phyloP scores from a whole-genome alignment of 148 eudicot genomes.

The Camellia granthamiana region DNA sequence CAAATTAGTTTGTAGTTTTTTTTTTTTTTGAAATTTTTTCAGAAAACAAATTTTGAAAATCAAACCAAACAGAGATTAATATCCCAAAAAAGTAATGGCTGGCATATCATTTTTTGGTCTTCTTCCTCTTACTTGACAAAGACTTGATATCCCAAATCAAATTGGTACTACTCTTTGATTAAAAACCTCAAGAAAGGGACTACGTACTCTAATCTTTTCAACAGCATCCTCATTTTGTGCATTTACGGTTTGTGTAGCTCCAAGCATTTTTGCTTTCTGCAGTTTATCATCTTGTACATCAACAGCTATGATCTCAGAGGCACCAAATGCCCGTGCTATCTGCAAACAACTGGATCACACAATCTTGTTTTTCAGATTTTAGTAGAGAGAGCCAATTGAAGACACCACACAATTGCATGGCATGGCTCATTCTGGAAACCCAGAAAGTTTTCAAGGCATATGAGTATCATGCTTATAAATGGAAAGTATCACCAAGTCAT shows the following conservation, averaged over 20 bases:
- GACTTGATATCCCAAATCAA: neutral
- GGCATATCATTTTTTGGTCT: no score
- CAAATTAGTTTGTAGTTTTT: no score
- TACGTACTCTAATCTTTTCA: slow-evolving; percentile 63
- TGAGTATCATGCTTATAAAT: neutral
- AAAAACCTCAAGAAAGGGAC: slow-evolving; percentile 8
- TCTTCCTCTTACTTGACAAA: neutral
- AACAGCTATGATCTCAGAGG: slow-evolving; percentile 89
- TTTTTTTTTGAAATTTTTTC: no score
- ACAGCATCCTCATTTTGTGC: slow-evolving; percentile 76
- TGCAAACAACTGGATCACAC: slow-evolving; percentile 79
- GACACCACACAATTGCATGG: neutral
- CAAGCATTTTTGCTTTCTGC: slow-evolving; percentile 68
- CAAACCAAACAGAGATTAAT: no score
- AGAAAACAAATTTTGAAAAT: no score
- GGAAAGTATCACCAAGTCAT: neutral
- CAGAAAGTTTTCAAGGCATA: neutral
- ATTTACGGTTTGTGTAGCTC: slow-evolving; percentile 87
- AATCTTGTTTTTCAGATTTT: slow-evolving; percentile 20
- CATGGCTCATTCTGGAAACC: neutral
- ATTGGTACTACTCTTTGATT: neutral
- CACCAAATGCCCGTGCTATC: slow-evolving; percentile 99
- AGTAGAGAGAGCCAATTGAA: neutral
- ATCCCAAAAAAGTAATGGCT: no score
- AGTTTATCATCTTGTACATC: slow-evolving; percentile 92